Conservation (phyloP, 371 early-diverging fungal species). For the Apophysomyces elegans region DNA sequence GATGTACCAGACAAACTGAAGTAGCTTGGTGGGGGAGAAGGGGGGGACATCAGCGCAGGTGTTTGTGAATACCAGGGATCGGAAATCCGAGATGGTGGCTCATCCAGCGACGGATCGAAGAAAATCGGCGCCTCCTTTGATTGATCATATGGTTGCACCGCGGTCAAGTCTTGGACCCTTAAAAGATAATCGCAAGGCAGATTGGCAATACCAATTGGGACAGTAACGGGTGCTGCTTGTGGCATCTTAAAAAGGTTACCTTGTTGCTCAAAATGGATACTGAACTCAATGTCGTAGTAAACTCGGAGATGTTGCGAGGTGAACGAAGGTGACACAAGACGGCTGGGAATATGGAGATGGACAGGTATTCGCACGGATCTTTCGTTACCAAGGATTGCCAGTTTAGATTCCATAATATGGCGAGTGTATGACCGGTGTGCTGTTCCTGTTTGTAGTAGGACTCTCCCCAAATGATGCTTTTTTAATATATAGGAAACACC, state of each 20-base stretch:
- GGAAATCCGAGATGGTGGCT: constrained; percentile 25
- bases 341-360: constrained; percentile 37
- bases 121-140: constrained; percentile 40
- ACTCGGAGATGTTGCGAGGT: constrained; percentile 36
- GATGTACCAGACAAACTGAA: constrained; percentile 24
- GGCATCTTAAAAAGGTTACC: constrained; percentile 8
- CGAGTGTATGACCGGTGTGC: constrained; percentile 24
- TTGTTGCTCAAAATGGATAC: constrained; percentile 15
- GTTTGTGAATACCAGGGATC: constrained; percentile 22
- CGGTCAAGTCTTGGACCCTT: constrained; percentile 38
- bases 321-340: constrained; percentile 41
- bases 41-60: constrained; percentile 21
- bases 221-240: constrained; percentile 21
- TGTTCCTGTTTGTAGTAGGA: constrained; percentile 35
- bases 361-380: constrained; percentile 25
- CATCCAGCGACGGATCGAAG: constrained; percentile 38
- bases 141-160: constrained; percentile 31
- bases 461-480: constrained; percentile 33
- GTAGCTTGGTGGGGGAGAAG: constrained; percentile 34
- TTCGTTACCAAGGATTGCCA: constrained; percentile 23
- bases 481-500: constrained; percentile 23
- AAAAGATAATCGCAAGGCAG: constrained; percentile 73
- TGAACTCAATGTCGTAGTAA: constrained; percentile 21
- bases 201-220: constrained; percentile 85
- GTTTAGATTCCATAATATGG: constrained; percentile 15